Evolutionary conservation across 139 green algal species (phyloP).

Genomic region (Dunaliella primolecta): DNA sequence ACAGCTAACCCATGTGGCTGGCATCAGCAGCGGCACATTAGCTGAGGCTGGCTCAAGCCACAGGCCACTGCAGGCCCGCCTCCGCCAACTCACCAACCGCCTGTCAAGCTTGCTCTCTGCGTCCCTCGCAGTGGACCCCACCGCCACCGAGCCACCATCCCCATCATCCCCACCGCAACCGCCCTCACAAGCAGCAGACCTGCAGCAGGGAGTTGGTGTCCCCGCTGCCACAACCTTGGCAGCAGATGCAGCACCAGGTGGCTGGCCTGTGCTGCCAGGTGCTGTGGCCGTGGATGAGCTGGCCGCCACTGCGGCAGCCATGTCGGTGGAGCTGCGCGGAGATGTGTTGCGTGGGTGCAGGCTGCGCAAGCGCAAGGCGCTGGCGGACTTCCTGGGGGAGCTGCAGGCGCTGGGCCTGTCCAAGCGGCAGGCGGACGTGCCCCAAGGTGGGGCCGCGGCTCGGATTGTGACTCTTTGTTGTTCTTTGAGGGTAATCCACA

Average conservation of each 20-base stretch:
- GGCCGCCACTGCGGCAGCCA: constrained; percentile 42
- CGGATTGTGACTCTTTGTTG: background rate
- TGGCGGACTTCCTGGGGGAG: constrained; percentile 74
- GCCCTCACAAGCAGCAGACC: background rate
- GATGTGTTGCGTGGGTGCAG: constrained; percentile 70
- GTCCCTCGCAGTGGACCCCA: background rate
- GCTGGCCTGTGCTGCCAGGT: background rate
- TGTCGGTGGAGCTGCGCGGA: constrained; percentile 50
- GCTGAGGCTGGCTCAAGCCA: background rate
- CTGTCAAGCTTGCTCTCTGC: constrained; percentile 9
- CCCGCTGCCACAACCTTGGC: background rate
- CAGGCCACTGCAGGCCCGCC: background rate
- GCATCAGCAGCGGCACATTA: background rate
- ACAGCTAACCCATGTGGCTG: background rate
- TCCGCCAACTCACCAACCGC: background rate
- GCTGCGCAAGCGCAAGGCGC: constrained; percentile 88
- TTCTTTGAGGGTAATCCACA: too few relatives aligned
- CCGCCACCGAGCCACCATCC: background rate
- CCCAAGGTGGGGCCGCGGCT: constrained; percentile 28
- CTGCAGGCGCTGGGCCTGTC: constrained; percentile 69
- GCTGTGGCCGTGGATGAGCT: constrained; percentile 48
- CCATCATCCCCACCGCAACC: background rate
- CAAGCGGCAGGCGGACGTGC: constrained; percentile 55
- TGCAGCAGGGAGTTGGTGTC: background rate
- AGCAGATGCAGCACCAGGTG: constrained; percentile 6